Base-by-base conservation (phyloP, 2,329 filamentous ascomycete genomes). In the Neofusicoccum umdonicola region DNA sequence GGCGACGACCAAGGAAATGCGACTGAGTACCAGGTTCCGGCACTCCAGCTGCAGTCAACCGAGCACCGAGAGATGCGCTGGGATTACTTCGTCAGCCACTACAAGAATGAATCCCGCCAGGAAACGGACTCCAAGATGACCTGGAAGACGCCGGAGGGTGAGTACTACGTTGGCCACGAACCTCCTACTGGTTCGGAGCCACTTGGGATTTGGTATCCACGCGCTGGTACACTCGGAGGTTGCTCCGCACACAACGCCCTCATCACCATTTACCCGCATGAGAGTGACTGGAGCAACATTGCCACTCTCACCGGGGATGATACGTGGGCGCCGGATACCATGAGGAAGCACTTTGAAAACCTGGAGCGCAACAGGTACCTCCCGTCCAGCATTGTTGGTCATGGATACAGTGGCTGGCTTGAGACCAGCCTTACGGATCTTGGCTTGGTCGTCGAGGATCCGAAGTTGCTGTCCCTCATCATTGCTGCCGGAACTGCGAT, bases 61-160 rank as follows among this genome's bases (percentile, higher is more conserved):
- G 84, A 88, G 69, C 83, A 88, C 66, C 78, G 79, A n/a, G 79
- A 80, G 17, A 79, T 87, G 68, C 77, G 80, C 48, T 89, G 87
- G 87, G 84, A 87, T 72, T 88, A 85, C 74, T 89, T 84, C 67
- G 84, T 88, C n/a, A 81, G 81, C 50, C 87, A 89, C 72, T 88
- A 88, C 69, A 77, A 80, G 13, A 81, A 88, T 66, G 75, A 84
- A 48, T 72, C 75, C n/a, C 79, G 83, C 39, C 83, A 87, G 67
- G 78, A 82, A n/a, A 77, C 79, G 56, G 85, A 89, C 71, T 83
- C 77, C 68, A 89, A 89, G 78, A 84, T 84, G 51, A 83, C 83
- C 0, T 89, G 87, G 71, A 71, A 80, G 12, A 84, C 83, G 0
- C 77, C 81, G 0, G 73, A 82, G 52, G 85, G 84, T 9, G 72